phyloP scores from a whole-genome alignment of 2,329 filamentous ascomycete species.

The Bipolaris oryzae region DNA sequence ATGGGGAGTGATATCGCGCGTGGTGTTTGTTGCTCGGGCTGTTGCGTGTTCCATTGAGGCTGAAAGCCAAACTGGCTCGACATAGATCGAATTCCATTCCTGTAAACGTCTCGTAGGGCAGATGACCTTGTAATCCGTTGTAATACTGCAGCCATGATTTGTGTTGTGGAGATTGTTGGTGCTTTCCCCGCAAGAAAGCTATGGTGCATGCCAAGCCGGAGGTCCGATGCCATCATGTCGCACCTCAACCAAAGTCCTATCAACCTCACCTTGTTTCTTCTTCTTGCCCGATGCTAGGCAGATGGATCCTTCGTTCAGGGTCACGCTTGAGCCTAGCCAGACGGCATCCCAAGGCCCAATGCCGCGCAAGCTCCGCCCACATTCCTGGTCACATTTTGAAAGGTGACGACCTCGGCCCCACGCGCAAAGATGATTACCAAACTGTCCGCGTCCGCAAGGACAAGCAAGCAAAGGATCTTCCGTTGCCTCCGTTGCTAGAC shows the following conservation, averaged over 20 bases:
- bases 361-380: constrained; percentile 21
- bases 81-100: constrained; percentile 29
- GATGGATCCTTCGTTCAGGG: constrained; percentile 24
- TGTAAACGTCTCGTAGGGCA: constrained; percentile 12
- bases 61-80: constrained; percentile 37
- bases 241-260: constrained; percentile 3
- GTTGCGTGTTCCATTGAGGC: constrained; percentile 24
- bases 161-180: constrained; percentile 15
- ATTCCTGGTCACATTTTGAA: constrained; percentile 15
- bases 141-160: constrained; percentile 43
- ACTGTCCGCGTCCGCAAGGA: constrained; percentile 44
- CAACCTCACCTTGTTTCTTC: constrained; percentile 1
- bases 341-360: constrained; percentile 9
- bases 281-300: constrained; percentile 38
- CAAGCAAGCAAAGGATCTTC: constrained; percentile 46
- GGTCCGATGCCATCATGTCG: constrained; percentile 18
- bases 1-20: constrained; percentile 53
- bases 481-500: constrained; percentile 58
- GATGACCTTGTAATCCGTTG: constrained; percentile 30
- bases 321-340: constrained; percentile 27
- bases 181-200: constrained; percentile 15
- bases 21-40: constrained; percentile 28
- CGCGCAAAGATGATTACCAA: constrained; percentile 37
- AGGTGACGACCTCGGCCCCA: constrained; percentile 38
- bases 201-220: constrained; percentile 28